Evolutionary conservation across 1,284 basidiomycete genomes (phyloP), one percentile per base, ranked within the genome.

Genomic region (Leucoagaricus sp.): DNA sequence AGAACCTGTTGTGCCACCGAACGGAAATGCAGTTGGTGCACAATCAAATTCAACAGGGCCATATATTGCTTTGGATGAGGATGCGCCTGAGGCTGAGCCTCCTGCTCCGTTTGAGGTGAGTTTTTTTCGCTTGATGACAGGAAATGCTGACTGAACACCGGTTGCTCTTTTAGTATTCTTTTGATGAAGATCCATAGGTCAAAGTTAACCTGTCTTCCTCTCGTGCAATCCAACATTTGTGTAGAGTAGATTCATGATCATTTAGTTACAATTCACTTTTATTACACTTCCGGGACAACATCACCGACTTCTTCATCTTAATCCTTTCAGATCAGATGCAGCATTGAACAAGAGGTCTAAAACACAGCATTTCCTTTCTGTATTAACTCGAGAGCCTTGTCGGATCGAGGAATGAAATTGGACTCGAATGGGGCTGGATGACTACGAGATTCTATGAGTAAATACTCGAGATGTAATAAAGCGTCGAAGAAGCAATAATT

Each of bases 41-140:
- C 61, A 59, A 31, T 64, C 67, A 47, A 51, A 57, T 13, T 66
- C 71, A 4, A 67, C 72, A 21, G 75, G 71, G 15, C 73, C 72
- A 41, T 80, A 87, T 64, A 86, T 89, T 55, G 77, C 86, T 7
- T 71, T 91, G 50, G 87, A 90, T 61, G 87, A 89, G 63, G 83
- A 74, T 65, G 81, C 79, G 19, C 83, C 85, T 21, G 93, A 95
- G 67, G 88, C 86, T n/a, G 86, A 85, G 45, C 82, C 85, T 21
- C 94, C 94, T 61, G 81, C 80, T 66, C 70, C 87, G 21, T 94
- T 94, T 65, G 90, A 93, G 85, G 89, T 91, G 64, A 53, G 86
- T 75, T 54, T 17, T 51, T 34, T 56, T 42, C 36, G 28, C 29
- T 42, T 28, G 44, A 13, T n/a, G 41, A 25, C 5, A 23, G n/a